These are phyloP conservation scores for Chaetomium cochliodes DNA, from an alignment of 495 filamentous ascomycete genomes.

Conservation along the genomic window DNA sequence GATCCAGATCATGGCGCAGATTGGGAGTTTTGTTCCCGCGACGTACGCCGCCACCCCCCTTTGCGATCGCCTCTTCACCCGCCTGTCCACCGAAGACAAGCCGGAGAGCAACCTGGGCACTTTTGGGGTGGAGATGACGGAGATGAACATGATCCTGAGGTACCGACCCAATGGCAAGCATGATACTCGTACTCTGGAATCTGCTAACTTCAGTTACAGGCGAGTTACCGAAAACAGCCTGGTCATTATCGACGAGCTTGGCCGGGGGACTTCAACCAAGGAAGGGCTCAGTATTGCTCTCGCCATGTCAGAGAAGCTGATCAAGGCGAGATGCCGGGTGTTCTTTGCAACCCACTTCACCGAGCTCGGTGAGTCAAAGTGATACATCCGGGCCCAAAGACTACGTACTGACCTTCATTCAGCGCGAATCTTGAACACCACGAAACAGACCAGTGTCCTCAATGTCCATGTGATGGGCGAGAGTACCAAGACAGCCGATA, in stretches of 20 bases:
- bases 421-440: constrained; percentile 62
- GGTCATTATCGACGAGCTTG: constrained; percentile 89
- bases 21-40: constrained; percentile 89
- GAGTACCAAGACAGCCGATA: constrained; percentile 44
- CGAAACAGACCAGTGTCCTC: constrained; percentile 69
- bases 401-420: background rate
- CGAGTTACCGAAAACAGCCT: constrained; percentile 73
- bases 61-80: constrained; percentile 78
- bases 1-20: constrained; percentile 86
- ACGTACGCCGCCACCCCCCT: constrained; percentile 79
- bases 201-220: constrained; percentile 31
- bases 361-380: constrained; percentile 56
- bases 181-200: background rate
- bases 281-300: constrained; percentile 91
- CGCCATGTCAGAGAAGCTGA: constrained; percentile 79
- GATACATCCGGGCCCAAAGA: constrained; percentile 10
- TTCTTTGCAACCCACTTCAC: constrained; percentile 95
- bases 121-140: constrained; percentile 92
- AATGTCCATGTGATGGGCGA: constrained; percentile 80
- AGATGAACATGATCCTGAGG: constrained; percentile 86
- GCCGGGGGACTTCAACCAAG: constrained; percentile 82
- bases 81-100: constrained; percentile 81
- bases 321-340: constrained; percentile 70
- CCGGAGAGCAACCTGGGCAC: constrained; percentile 91
- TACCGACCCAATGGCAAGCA: constrained; percentile 27